Conservation (phyloP, 116 monocot genomes). For the Iris pallida region DNA sequence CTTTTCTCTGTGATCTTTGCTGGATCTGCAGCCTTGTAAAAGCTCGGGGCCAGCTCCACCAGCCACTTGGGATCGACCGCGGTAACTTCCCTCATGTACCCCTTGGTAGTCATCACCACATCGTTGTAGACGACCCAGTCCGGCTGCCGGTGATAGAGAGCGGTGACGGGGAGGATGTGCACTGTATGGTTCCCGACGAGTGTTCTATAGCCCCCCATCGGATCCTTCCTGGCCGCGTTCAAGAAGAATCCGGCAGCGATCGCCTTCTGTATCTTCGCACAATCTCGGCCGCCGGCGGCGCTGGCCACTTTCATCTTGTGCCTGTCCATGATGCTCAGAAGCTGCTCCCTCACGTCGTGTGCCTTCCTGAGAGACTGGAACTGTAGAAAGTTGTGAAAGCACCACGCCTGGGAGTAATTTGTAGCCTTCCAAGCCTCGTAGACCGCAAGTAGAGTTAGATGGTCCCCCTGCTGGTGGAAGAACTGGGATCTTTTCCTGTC, state of each 20-base stretch:
- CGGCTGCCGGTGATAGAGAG: conserved; percentile 82
- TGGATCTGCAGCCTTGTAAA: conserved; percentile 78
- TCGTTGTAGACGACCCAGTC: conserved; percentile 97
- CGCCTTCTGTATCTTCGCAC: conserved; percentile 14
- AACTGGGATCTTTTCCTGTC: conserved; percentile 93
- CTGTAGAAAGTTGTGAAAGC: conserved; percentile 96
- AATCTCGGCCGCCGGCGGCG: no score
- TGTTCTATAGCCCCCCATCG: conserved; percentile 88
- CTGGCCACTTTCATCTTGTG: conserved; percentile 3
- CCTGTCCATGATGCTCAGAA: conserved; percentile 97
- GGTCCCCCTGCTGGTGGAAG: conserved; percentile 95
- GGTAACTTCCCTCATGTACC: conserved; percentile 91
- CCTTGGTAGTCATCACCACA: conserved; percentile 93
- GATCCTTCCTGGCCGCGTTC: conserved; percentile 82
- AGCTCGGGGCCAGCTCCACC: conserved; percentile 82
- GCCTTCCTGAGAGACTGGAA: conserved; percentile 85
- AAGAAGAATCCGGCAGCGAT: conserved; percentile 94
- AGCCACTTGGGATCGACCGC: conserved; percentile 94
- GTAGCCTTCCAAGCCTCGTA: conserved; percentile 99
- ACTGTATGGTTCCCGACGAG: conserved; percentile 91
- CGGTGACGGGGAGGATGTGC: conserved; percentile 89
- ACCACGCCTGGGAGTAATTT: conserved; percentile 94
- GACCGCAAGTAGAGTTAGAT: conserved; percentile 87
- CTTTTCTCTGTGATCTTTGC: no score
- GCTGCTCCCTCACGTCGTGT: conserved; percentile 93